These are phyloP conservation scores for Trichoderma simmonsii DNA, from an alignment of 2,329 filamentous ascomycete genomes.

Conservation along the genomic window DNA sequence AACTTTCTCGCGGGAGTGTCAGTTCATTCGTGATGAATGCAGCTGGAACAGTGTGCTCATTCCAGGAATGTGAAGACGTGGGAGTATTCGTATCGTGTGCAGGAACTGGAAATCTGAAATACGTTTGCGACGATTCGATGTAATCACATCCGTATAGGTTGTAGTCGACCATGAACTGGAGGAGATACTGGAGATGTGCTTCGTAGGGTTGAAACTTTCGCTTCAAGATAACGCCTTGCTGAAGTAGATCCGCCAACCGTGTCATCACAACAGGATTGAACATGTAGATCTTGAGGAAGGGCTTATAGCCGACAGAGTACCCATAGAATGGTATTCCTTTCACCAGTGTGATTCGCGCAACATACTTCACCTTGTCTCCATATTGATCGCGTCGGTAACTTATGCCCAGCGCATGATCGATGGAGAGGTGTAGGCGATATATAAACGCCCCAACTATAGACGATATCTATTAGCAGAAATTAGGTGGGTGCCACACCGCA, in stretches of 20 bases:
- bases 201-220: conserved; percentile 86
- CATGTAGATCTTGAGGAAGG: conserved; percentile 93
- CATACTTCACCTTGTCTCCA: conserved; percentile 65
- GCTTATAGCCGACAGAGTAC: conserved; percentile 86
- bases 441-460: conserved; percentile 69
- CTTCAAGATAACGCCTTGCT: conserved; percentile 84
- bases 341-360: conserved; percentile 85
- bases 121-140: conserved; percentile 67
- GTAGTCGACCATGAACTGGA: conserved; percentile 98
- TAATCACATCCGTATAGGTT: conserved; percentile 94
- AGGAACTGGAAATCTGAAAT: conserved; percentile 75
- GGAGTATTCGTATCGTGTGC: conserved; percentile 59
- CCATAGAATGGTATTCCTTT: conserved; percentile 97
- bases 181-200: conserved; percentile 84
- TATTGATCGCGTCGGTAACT: conserved; percentile 77
- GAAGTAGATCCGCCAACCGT: conserved; percentile 80
- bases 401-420: conserved; percentile 84
- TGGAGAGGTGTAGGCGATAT: conserved; percentile 74
- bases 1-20: conserved; percentile 71
- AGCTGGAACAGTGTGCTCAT: conserved; percentile 65
- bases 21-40: conserved; percentile 52
- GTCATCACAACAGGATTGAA: conserved; percentile 84
- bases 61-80: conserved; percentile 70
- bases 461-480: conserved; percentile 18
- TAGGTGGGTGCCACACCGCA: neutral